These are phyloP conservation scores for Epichloe gansuensis DNA, from an alignment of 2,329 filamentous ascomycete species.

Conservation along the genomic window DNA sequence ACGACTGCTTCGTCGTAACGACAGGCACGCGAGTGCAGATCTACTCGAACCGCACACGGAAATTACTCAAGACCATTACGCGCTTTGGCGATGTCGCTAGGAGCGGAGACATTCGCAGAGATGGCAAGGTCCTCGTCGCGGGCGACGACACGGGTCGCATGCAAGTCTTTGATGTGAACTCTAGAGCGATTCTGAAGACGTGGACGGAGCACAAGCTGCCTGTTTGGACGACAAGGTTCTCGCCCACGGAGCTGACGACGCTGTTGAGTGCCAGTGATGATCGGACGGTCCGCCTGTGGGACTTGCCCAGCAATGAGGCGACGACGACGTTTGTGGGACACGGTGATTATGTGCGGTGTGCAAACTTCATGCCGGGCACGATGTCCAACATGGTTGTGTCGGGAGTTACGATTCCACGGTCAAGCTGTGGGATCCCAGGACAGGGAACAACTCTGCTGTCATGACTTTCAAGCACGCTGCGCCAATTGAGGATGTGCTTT, in stretches of 20 bases:
- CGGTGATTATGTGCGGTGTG: conserved; percentile 81
- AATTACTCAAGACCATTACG: conserved; percentile 86
- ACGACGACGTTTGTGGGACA: conserved; percentile 75
- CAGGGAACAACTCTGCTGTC: conserved; percentile 51
- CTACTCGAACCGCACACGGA: conserved; percentile 83
- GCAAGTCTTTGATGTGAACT: conserved; percentile 86
- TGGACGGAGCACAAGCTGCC: conserved; percentile 93
- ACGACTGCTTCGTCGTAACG: conserved; percentile 82
- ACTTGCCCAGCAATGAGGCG: conserved; percentile 69
- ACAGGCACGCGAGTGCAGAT: conserved; percentile 87
- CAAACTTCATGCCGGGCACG: conserved; percentile 67
- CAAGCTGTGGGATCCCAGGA: conserved; percentile 81
- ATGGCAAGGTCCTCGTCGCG: conserved; percentile 80
- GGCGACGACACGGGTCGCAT: conserved; percentile 86
- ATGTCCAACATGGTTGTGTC: conserved; percentile 70
- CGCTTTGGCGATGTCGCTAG: conserved; percentile 87
- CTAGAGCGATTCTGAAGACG: conserved; percentile 84
- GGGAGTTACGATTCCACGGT: conserved; percentile 90
- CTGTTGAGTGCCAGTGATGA: conserved; percentile 89
- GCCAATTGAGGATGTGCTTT: conserved; percentile 77
- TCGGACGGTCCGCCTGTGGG: conserved; percentile 86
- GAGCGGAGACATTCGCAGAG: conserved; percentile 75
- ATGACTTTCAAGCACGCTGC: conserved; percentile 95
- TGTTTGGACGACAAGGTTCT: conserved; percentile 85
- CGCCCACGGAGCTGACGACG: conserved; percentile 73